These are phyloP conservation scores for Blastobotrys petasosporus DNA, from an alignment of 1,139 yeast species.

Conservation along the genomic window DNA sequence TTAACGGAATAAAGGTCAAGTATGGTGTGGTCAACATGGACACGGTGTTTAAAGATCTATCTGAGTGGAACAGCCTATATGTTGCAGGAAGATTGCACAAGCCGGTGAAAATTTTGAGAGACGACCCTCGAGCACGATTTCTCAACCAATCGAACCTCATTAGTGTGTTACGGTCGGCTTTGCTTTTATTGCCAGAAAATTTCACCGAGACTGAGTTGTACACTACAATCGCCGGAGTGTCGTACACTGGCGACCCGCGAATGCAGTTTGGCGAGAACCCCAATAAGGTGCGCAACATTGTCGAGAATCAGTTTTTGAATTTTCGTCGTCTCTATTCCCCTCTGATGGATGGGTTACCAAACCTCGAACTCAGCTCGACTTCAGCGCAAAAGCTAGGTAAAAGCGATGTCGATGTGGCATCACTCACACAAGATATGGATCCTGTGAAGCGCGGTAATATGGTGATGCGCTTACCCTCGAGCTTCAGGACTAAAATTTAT, in stretches of 20 bases:
- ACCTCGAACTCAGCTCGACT: constrained; percentile 26
- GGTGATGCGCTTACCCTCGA: constrained; percentile 44
- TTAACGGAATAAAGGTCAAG: constrained; percentile 61
- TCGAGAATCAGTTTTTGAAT: constrained; percentile 60
- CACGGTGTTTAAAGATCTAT: constrained; percentile 57
- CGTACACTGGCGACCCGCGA: constrained; percentile 88
- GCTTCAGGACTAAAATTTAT: constrained; percentile 46
- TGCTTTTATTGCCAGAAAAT: constrained; percentile 47
- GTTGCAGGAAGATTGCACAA: constrained; percentile 92
- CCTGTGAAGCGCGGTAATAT: constrained; percentile 35
- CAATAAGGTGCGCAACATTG: constrained; percentile 78
- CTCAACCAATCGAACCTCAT: constrained; percentile 72
- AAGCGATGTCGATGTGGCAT: constrained; percentile 25
- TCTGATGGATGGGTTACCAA: constrained; percentile 44
- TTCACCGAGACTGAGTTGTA: constrained; percentile 64
- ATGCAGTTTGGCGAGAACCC: constrained; percentile 89
- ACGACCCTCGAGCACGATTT: constrained; percentile 53
- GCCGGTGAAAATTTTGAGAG: constrained; percentile 74
- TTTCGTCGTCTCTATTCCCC: constrained; percentile 73
- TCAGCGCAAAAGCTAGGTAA: constrained; percentile 18
- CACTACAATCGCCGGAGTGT: constrained; percentile 68
- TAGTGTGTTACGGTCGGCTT: constrained; percentile 72
- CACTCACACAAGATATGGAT: constrained; percentile 35
- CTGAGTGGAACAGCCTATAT: constrained; percentile 79
- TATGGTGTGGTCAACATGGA: constrained; percentile 77